Conservation (phyloP, 1,284 basidiomycete genomes). For the Tranzscheliella williamsii region DNA sequence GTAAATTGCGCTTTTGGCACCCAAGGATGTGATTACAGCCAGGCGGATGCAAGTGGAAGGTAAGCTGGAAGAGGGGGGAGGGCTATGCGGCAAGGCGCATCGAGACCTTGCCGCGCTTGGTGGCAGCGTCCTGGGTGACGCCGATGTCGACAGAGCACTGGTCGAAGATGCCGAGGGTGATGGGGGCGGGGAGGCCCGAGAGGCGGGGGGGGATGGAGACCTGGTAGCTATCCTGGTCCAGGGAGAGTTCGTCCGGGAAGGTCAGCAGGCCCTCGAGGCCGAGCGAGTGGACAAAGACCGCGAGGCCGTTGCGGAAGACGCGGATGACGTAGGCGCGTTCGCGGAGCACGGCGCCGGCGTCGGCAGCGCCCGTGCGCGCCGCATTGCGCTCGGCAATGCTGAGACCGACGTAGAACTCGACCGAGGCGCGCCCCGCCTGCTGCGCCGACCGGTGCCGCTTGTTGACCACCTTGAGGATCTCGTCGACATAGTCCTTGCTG, state of each 20-base stretch:
- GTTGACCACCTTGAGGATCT: constrained; percentile 83
- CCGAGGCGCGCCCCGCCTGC: constrained; percentile 90
- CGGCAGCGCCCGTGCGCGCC: constrained; percentile 12
- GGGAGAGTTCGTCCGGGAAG: constrained; percentile 84
- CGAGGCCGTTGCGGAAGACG: constrained; percentile 89
- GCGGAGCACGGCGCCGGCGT: constrained; percentile 16
- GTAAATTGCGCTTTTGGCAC: too few species aligned
- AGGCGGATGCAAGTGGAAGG: too few species aligned
- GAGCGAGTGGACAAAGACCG: constrained; percentile 91
- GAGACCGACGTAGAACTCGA: constrained; percentile 95
- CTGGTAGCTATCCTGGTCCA: constrained; percentile 87
- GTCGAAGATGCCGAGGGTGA: constrained; percentile 72
- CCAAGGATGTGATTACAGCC: too few species aligned
- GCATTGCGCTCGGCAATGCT: constrained; percentile 68
- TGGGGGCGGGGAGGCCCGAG: constrained; percentile 33
- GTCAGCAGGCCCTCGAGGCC: constrained; percentile 92
- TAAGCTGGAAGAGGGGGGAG: neutral
- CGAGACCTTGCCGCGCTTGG: constrained; percentile 86
- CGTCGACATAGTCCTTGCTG: constrained; percentile 85
- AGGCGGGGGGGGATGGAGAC: constrained; percentile 70
- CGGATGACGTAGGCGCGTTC: constrained; percentile 83
- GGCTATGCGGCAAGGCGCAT: constrained; percentile 71
- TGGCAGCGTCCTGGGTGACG: constrained; percentile 92
- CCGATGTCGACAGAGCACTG: constrained; percentile 85
- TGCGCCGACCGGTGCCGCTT: constrained; percentile 92